Conservation (phyloP, 1,284 basidiomycete genomes). For the Marasmius oreades region DNA sequence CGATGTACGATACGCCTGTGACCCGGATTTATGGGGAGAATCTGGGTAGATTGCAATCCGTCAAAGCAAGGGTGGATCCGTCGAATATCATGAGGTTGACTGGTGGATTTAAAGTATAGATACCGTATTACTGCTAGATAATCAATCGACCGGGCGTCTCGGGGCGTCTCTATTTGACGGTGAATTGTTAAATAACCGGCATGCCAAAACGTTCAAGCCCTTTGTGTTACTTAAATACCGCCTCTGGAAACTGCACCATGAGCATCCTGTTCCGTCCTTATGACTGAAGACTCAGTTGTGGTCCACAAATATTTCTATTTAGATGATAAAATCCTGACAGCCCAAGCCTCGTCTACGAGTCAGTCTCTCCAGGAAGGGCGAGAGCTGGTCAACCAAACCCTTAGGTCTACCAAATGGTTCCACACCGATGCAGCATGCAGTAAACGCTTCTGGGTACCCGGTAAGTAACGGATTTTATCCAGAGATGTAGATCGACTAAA, state of each 20-base stretch:
- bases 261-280: neutral
- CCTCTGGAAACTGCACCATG: neutral
- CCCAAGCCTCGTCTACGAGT: neutral
- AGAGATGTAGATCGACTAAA: neutral
- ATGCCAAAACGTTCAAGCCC: too few species aligned
- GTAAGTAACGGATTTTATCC: neutral
- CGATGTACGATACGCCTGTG: conserved; percentile 42
- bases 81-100: conserved; percentile 53
- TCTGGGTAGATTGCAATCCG: conserved; percentile 31
- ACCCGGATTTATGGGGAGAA: conserved; percentile 46
- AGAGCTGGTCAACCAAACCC: neutral
- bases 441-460: neutral
- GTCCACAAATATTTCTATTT: neutral
- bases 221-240: too few species aligned
- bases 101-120: conserved; percentile 39
- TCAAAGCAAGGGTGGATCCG: conserved; percentile 46
- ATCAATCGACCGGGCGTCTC: too few species aligned
- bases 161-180: neutral
- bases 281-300: neutral
- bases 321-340: neutral
- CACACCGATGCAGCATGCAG: neutral
- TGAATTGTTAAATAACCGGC: too few species aligned
- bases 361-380: neutral
- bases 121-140: too few species aligned
- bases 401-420: neutral